phyloP scores from a whole-genome alignment of 108 stramenopile species.

The Craspedostauros australis region DNA sequence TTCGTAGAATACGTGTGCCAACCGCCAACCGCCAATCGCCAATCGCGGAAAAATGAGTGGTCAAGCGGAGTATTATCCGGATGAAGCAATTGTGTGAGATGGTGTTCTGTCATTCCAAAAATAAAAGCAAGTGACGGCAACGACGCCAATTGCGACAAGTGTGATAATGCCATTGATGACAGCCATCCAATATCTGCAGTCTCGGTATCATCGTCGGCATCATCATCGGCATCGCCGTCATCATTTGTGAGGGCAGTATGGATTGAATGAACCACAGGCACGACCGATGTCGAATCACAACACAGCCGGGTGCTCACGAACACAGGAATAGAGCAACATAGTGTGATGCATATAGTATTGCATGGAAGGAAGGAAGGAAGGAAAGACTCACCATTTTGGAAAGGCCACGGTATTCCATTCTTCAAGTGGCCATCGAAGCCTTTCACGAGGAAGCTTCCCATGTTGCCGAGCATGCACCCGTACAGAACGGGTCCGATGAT shows the following conservation, averaged over 20 bases:
- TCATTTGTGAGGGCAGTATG: too few species aligned
- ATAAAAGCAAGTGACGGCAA: not conserved
- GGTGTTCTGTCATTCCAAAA: not conserved
- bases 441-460: constrained; percentile 68
- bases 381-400: constrained; percentile 52
- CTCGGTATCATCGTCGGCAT: too few species aligned
- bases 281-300: not conserved
- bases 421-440: constrained; percentile 64
- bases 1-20: not conserved
- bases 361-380: not conserved
- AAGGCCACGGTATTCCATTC: constrained; percentile 69
- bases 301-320: not conserved
- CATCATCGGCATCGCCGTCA: too few species aligned
- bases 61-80: not conserved
- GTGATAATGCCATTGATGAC: too few species aligned
- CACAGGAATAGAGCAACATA: not conserved
- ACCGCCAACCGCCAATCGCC: constrained; percentile 1
- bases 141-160: too few species aligned
- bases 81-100: not conserved
- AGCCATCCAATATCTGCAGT: too few species aligned
- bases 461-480: constrained; percentile 67
- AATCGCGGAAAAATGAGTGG: not conserved
- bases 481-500: constrained; percentile 77
- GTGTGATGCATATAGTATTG: constrained; percentile 1
- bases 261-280: too few species aligned